Evolutionary conservation across 192 early-diverging fungal species (phyloP), one percentile per base, ranked within the genome.

Genomic region (Linnemannia zychae): DNA sequence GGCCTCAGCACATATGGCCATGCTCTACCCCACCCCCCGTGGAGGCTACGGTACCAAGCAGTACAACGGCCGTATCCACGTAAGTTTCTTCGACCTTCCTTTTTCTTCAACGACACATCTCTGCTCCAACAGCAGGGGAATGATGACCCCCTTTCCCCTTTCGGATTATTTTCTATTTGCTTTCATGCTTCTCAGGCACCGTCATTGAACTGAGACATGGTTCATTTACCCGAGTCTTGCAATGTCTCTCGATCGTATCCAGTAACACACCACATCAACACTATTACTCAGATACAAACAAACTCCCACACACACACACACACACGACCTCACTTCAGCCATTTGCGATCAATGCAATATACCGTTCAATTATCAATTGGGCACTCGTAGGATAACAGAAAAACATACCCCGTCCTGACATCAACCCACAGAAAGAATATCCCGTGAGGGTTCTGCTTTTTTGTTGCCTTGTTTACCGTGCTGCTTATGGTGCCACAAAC

Each of bases 1-100:
- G 4, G 82, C 74, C 17, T 52, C 82, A 33, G 82, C 87, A 38
- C 87, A 88, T 44, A 70, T 66, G 28, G 67, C 76, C 24, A 67
- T 88, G 16, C 75, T 78, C 31, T 82, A 78, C 71, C 87, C 87
- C 38, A 76, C 77, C 46, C 75, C 82, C 47, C 74, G 87, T 60
- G 80, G 80, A 49, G 80, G 80, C n/a, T 67, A 72, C 36, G 68
- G 60, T 36, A 72, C 80, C 12, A 75, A 75, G 52, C 53, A 75
- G 31, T 82, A 82, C 74, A 76, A 82, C 47, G 80, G 80, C 38
- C 74, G 80, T 33, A 22, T 82, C 48, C 80, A 82, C 48, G 80
- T 82, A 82, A 71, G 79, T 73, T n/a, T 34, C 71, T 31, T n/a
- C 22, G 17, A 22, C 31, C 20, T 7, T 20, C 24, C 16, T 6